A percentile compares a stretch with the other conserved stretches of the same genome.
Evolutionary conservation across 1,284 basidiomycete species (phyloP).

Genomic region (Cutaneotrichosporon sp.): DNA sequence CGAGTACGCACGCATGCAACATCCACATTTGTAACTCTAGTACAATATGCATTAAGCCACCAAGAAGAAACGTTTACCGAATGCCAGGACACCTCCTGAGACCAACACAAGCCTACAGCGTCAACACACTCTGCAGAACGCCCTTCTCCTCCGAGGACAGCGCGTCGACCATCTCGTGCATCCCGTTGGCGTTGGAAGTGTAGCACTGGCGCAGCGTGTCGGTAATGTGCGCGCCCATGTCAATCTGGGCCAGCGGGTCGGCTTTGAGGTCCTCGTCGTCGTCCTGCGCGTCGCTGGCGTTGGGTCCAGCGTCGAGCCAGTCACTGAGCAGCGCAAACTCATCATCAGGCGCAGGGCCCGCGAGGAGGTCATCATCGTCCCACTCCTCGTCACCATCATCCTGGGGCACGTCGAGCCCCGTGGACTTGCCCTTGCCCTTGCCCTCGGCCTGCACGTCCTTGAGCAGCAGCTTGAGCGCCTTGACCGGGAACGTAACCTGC

Average conservation of each 20-base stretch:
- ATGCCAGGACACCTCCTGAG: not conserved
- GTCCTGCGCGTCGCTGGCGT: constrained; percentile 68
- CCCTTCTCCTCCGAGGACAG: constrained; percentile 68
- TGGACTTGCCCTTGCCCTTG: constrained; percentile 58
- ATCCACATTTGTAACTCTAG: not conserved
- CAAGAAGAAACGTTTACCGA: constrained; percentile 1
- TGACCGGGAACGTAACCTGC: constrained; percentile 79
- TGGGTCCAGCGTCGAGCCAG: constrained; percentile 62
- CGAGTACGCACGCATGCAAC: not conserved
- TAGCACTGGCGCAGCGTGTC: constrained; percentile 67
- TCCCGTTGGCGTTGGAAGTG: constrained; percentile 64
- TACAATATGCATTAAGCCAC: constrained; percentile 18
- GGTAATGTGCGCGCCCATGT: constrained; percentile 62
- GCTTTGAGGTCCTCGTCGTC: constrained; percentile 85
- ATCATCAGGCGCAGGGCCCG: constrained; percentile 40
- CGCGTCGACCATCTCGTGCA: constrained; percentile 64
- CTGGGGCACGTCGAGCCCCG: constrained; percentile 67
- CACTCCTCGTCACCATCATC: constrained; percentile 80
- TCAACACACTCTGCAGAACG: constrained; percentile 64
- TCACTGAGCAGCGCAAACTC: constrained; percentile 56
- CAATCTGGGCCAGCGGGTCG: constrained; percentile 83
- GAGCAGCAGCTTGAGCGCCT: constrained; percentile 83
- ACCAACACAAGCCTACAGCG: constrained; percentile 14
- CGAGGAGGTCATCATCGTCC: constrained; percentile 70
- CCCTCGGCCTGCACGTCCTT: constrained; percentile 69